These are phyloP conservation scores for Teunomyces barrocoloradensis DNA, from an alignment of 805 yeast genomes.

Conservation along the genomic window DNA sequence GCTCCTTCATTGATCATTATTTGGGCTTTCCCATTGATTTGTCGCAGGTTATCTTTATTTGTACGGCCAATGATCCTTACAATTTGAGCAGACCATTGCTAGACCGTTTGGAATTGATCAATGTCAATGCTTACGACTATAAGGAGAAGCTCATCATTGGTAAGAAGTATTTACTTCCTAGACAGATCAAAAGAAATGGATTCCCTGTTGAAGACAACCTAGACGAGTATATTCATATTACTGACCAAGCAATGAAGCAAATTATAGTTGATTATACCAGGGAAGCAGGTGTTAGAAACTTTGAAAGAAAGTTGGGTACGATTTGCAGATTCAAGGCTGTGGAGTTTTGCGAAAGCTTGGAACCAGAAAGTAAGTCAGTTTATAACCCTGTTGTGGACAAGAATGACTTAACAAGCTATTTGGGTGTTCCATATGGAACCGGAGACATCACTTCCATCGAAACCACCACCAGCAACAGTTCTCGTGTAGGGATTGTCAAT, in stretches of 20 bases:
- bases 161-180: slow-evolving; percentile 63
- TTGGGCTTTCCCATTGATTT: slow-evolving; percentile 83
- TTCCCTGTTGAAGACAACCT: slow-evolving; percentile 33
- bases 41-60: slow-evolving; percentile 76
- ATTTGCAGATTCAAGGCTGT: slow-evolving; percentile 83
- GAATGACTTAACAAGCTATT: slow-evolving; percentile 60
- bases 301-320: slow-evolving; percentile 72
- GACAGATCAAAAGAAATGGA: slow-evolving; percentile 71
- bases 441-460: slow-evolving; percentile 31
- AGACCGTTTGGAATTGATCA: slow-evolving; percentile 82
- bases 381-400: slow-evolving; percentile 45
- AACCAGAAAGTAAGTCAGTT: slow-evolving; percentile 10
- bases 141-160: slow-evolving; percentile 76
- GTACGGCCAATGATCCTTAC: slow-evolving; percentile 79
- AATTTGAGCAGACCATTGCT: slow-evolving; percentile 72
- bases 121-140: slow-evolving; percentile 75
- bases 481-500: slow-evolving; percentile 67
- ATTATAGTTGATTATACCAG: slow-evolving; percentile 71
- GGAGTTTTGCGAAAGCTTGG: slow-evolving; percentile 46
- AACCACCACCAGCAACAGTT: slow-evolving; percentile 40
- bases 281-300: slow-evolving; percentile 81
- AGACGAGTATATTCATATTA: slow-evolving; percentile 41
- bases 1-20: slow-evolving; percentile 74
- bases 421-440: slow-evolving; percentile 59
- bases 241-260: slow-evolving; percentile 54